phyloP scores from a whole-genome alignment of 208 protist species.

The Trypanosoma platydactyli region DNA sequence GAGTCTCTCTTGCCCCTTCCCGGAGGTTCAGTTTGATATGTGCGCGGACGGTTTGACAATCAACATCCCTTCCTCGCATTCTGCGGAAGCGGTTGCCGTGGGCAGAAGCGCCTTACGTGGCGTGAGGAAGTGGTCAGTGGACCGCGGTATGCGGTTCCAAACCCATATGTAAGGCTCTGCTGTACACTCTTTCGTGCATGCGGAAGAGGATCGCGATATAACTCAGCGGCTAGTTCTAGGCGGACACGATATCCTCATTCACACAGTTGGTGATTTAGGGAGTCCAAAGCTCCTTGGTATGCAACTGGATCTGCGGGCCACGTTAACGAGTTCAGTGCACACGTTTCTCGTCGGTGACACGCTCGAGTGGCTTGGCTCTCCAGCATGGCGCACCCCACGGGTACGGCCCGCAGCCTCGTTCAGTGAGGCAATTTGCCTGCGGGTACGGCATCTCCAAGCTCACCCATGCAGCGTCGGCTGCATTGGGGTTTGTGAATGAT shows the following conservation, averaged over 20 bases:
- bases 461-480: neutral
- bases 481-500: neutral
- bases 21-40: neutral
- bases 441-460: conserved; percentile 14
- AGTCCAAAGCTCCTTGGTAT: conserved; percentile 6
- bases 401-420: neutral
- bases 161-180: conserved; percentile 1
- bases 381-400: neutral
- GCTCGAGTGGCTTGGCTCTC: neutral
- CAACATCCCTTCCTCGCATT: neutral
- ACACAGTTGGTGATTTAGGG: neutral
- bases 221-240: neutral
- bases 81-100: neutral
- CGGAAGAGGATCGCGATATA: conserved; percentile 4
- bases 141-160: conserved; percentile 1
- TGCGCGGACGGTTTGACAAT: conserved; percentile 6
- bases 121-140: neutral
- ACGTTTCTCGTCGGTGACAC: neutral
- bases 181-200: conserved; percentile 8
- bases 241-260: neutral
- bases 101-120: neutral
- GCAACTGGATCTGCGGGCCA: conserved; percentile 5
- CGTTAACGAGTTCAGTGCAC: neutral
- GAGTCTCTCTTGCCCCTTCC: neutral
- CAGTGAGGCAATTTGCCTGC: neutral